Base-by-base conservation (phyloP, 495 filamentous ascomycete genomes). In the Penicillium pulvis region DNA sequence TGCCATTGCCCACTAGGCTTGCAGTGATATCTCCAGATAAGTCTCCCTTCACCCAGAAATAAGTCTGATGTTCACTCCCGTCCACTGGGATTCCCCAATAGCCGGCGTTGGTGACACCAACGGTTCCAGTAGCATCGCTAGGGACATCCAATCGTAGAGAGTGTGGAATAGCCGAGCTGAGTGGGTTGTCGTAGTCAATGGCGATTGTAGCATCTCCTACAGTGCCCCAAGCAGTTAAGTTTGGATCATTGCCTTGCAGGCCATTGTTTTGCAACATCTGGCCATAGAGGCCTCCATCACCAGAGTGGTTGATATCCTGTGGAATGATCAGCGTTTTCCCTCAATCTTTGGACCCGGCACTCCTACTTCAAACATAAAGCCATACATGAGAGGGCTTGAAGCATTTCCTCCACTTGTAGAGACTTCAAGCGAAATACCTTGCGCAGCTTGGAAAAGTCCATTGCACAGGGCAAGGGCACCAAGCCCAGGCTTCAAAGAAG, bases 221-320 rank as follows among this genome's bases (percentile, higher is more conserved):
- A 30, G 81, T 54, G 19, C 72, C 67, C 82, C 84, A 88, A 6
- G 63, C 75, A 12, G 78, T 75, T 11, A 84, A 71, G 28, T 73
- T 72, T 9, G 74, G 63, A 0, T 53, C 67, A 23, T 66, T 70
- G 16, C 80, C 81, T 62, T 85, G 81, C 44, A 91, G 87, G 30
- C 85, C 88, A 44, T 85, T 78, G 66, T 91, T 90, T 35, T 73
- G 74, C 51, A 90, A 83, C 31, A 90, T 67, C 63, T 90, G 85
- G 39, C 83, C 87, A 63, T 90, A 90, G 51, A 90, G 79, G 16
- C 88, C 88, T 12, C 88, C 88, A 67, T 90, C 88, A 14, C 86
- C 86, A 10, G 81, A 86, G 68, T 90, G 83, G 70, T 88, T 86
- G 69, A 87, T 87, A 58, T 88, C 85, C 81, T 54, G 20, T 33